Conservation (phyloP, 2,329 filamentous ascomycete species). For the Penicillium verrucosum region DNA sequence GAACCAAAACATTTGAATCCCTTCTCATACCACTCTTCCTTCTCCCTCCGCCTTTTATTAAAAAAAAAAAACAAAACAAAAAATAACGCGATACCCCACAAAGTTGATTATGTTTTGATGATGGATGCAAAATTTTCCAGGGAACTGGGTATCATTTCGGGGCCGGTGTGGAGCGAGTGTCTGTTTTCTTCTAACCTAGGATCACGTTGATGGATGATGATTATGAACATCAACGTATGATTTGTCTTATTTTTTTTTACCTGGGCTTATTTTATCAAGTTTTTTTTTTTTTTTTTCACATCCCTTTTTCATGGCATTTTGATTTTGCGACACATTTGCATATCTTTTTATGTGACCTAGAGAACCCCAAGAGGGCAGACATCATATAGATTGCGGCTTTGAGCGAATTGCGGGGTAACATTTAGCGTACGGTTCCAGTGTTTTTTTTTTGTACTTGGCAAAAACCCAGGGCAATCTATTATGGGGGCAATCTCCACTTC, state of each 20-base stretch:
- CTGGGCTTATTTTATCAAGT: background rate
- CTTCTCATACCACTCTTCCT: background rate
- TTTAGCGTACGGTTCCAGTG: background rate
- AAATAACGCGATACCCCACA: constrained; percentile 26
- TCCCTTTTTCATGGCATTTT: background rate
- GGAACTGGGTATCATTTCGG: constrained; percentile 10
- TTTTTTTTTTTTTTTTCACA: background rate
- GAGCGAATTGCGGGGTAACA: constrained; percentile 3
- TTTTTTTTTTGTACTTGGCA: background rate
- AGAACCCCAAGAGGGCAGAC: background rate
- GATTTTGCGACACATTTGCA: constrained; percentile 5
- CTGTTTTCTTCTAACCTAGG: background rate
- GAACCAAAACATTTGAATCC: constrained; percentile 1
- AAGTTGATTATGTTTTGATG: constrained; percentile 24
- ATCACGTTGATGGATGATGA: constrained; percentile 4
- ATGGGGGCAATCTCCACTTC: background rate
- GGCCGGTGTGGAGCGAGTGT: background rate
- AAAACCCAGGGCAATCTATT: no score
- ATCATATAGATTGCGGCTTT: background rate
- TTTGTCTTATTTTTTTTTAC: background rate
- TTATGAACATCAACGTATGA: constrained; percentile 2
- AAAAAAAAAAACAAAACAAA: constrained; percentile 11
- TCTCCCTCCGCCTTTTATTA: constrained; percentile 2
- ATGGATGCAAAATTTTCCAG: constrained; percentile 7
- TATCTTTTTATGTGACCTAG: constrained; percentile 5